phyloP scores from a whole-genome alignment of 345 rosid genomes.

The Pugionium dolabratum region DNA sequence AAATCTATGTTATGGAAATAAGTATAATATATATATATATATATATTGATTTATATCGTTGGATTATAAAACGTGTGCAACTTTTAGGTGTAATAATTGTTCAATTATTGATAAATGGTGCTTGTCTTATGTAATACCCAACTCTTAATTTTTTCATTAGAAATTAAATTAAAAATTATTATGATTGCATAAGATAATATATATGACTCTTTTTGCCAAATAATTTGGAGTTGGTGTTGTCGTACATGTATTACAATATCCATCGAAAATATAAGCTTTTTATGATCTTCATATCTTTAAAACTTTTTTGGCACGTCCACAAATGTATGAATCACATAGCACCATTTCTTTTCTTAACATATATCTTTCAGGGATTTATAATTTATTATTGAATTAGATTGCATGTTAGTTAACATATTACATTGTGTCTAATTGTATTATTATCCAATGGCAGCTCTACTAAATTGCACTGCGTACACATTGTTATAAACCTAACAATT shows the following conservation, averaged over 20 bases:
- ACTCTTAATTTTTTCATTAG: slow-evolving; percentile 26
- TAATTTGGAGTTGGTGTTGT: slow-evolving; percentile 44
- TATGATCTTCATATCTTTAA: slow-evolving; percentile 20
- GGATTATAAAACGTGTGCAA: slow-evolving; percentile 27
- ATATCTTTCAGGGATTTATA: slow-evolving; percentile 10
- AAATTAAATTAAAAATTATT: slow-evolving; percentile 16
- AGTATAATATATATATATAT: neutral
- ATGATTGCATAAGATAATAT: slow-evolving; percentile 30
- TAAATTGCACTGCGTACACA: neutral
- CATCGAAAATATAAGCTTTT: slow-evolving; percentile 1
- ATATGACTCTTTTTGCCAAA: slow-evolving; percentile 17
- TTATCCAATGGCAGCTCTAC: neutral
- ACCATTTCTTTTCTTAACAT: slow-evolving; percentile 35
- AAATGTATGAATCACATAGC: slow-evolving; percentile 43
- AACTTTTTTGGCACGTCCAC: slow-evolving; percentile 41
- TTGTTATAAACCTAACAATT: neutral
- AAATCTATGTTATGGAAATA: too few species aligned
- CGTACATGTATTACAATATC: slow-evolving; percentile 35
- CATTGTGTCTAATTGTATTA: neutral
- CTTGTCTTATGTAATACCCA: slow-evolving; percentile 42
- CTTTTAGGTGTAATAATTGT: slow-evolving; percentile 46
- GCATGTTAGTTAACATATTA: neutral
- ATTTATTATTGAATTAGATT: slow-evolving; percentile 7
- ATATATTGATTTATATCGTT: neutral
- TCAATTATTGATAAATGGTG: slow-evolving; percentile 43